A percentile compares a stretch with the other conserved stretches of the same genome.
Conservation (phyloP, 2,329 filamentous ascomycete genomes). For the Talaromyces sp. region DNA sequence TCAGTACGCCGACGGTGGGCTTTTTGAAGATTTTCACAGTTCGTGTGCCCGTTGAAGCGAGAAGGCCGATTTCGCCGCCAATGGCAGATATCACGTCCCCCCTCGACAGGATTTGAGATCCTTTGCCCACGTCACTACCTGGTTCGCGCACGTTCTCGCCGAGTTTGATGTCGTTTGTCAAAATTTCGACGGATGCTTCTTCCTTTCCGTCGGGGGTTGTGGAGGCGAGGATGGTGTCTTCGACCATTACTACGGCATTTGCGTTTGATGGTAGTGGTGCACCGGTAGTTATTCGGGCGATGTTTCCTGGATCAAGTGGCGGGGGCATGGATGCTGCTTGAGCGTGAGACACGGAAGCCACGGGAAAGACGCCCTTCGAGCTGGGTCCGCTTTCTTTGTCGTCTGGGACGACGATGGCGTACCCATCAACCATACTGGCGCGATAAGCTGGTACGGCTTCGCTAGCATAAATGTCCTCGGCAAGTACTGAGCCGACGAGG, state of each 20-base stretch:
- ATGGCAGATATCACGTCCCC: conserved; percentile 81
- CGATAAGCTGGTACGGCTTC: conserved; percentile 90
- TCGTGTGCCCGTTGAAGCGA: conserved; percentile 76
- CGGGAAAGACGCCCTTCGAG: conserved; percentile 77
- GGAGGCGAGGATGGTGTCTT: conserved; percentile 76
- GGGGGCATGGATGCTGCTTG: conserved; percentile 62
- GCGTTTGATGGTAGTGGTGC: conserved; percentile 85
- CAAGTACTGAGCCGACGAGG: conserved; percentile 73
- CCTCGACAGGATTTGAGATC: conserved; percentile 65
- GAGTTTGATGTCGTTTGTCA: conserved; percentile 68
- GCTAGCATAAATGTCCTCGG: conserved; percentile 71
- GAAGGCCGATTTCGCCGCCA: conserved; percentile 84
- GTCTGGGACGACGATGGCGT: conserved; percentile 66
- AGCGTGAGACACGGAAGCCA: conserved; percentile 82
- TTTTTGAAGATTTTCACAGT: conserved; percentile 69
- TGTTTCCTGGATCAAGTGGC: conserved; percentile 65
- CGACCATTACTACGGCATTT: conserved; percentile 93
- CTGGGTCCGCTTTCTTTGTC: conserved; percentile 52
- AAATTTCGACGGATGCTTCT: conserved; percentile 82
- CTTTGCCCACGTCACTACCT: conserved; percentile 76
- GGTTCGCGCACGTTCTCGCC: conserved; percentile 89
- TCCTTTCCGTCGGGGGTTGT: conserved; percentile 76
- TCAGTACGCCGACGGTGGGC: conserved; percentile 79
- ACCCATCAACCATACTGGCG: conserved; percentile 95
- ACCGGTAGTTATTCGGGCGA: conserved; percentile 90